phyloP scores from a whole-genome alignment of 768 basidiomycete species.

The Glaciozyma martinii region DNA sequence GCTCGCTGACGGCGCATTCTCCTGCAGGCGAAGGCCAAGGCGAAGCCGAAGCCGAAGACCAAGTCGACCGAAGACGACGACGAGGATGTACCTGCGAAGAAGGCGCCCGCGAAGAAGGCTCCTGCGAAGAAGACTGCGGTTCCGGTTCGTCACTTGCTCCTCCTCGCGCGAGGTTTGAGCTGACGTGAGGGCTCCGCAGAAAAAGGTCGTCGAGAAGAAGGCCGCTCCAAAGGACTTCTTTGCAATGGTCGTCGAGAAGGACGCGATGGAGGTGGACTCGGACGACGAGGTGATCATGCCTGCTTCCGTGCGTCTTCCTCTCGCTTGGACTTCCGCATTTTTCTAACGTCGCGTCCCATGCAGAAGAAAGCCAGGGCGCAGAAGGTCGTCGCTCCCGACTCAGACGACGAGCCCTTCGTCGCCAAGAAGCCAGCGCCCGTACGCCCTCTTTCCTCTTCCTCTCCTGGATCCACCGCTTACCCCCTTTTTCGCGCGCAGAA shows the following conservation, averaged over 20 bases:
- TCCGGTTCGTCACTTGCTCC: too few species aligned
- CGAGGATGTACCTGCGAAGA: neutral
- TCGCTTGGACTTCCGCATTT: neutral
- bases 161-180: too few species aligned
- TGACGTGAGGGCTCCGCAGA: too few species aligned
- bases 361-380: neutral
- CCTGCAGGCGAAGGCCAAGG: neutral
- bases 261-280: neutral
- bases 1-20: neutral
- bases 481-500: neutral
- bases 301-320: neutral
- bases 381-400: neutral
- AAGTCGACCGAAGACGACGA: neutral
- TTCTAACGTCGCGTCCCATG: neutral
- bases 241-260: neutral
- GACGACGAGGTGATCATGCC: neutral
- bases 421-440: neutral
- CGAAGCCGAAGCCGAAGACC: conserved; percentile 5
- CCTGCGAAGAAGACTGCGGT: neutral
- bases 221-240: neutral
- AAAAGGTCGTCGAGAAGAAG: neutral
- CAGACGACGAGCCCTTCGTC: neutral
- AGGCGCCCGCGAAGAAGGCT: neutral
- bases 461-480: neutral
- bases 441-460: neutral